Evolutionary conservation across 208 protist genomes (phyloP), one percentile per base, ranked within the genome.

Genomic region (Tetramitus jugosus): DNA sequence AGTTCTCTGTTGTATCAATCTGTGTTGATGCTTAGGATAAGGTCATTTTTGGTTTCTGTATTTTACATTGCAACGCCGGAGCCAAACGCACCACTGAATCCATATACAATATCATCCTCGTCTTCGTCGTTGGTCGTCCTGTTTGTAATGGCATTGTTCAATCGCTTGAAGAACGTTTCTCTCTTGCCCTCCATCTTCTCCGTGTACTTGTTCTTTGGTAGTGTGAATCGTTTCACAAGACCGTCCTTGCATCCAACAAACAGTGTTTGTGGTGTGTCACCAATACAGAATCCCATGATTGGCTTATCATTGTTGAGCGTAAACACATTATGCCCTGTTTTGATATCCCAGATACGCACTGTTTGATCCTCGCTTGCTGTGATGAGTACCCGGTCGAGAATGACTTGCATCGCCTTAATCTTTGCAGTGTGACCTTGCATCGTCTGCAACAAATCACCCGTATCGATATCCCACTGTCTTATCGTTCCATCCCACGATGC

Each of bases 281-380:
- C 65, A 35, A 17, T 71, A 71, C 65, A 71, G 20, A 71, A 37
- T 37, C 39, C 35, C n/a, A 40, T 71, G 39, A 71, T 29, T 42
- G 65, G 65, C 31, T 42, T 71, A 37, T 29, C 35, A 49, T 49
- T 26, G 3, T 71, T 71, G 10, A 71, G 35, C 33, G 35, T 37
- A 49, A 23, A 71, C 31, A 49, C 39, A 31, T 20, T 49, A 14
- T 42, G 31, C 49, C 65, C 65, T 33, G 43, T 17, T 71, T 71
- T 71, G 10, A 71, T 49, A 71, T 71, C 65, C 65, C 65, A 71
- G 35, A 71, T 71, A 35, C 65, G 26, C 4, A 71, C 39, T 26
- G 43, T 40, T 49, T 71, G 26, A 49, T 71, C 65, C 26, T 71
- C 65, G 20, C 39, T 23, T 49, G 39, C 65, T 23, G 20, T 49